Percentiles rank a stretch among this genome's conserved stretches.
Evolutionary conservation across 2,329 filamentous ascomycete genomes (phyloP).

Genomic region (Fusarium sulawesiense): DNA sequence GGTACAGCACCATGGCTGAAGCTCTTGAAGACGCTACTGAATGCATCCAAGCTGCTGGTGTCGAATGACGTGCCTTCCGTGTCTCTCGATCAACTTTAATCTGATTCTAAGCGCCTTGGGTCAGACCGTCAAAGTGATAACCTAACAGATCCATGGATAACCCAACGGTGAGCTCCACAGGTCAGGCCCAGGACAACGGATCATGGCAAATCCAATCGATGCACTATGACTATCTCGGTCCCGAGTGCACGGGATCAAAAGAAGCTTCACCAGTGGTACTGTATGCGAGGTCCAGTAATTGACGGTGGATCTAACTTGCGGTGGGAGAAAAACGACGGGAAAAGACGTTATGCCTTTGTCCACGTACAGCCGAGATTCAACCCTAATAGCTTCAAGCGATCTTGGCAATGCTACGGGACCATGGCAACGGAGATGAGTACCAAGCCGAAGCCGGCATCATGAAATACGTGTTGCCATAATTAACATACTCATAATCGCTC

Average conservation of each 20-base stretch:
- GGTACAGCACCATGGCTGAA: conserved; percentile 26
- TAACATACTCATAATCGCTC: not conserved
- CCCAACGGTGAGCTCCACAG: conserved; percentile 28
- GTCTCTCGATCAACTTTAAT: conserved; percentile 25
- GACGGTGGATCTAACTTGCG: conserved; percentile 35
- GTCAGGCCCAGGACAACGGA: conserved; percentile 12
- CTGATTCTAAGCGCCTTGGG: conserved; percentile 42
- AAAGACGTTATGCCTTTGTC: conserved; percentile 21
- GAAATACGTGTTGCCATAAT: not conserved
- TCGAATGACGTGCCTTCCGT: conserved; percentile 42
- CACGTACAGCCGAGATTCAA: conserved; percentile 37
- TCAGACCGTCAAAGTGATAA: conserved; percentile 27
- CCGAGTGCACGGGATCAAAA: conserved; percentile 34
- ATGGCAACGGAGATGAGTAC: conserved; percentile 9
- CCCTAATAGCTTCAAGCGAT: conserved; percentile 25
- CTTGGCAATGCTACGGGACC: conserved; percentile 33
- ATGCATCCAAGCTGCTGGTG: conserved; percentile 37
- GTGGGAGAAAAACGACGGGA: conserved; percentile 20
- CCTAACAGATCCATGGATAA: not conserved
- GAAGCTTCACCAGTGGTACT: conserved; percentile 18
- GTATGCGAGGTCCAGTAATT: conserved; percentile 31
- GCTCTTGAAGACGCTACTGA: conserved; percentile 16
- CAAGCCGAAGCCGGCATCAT: conserved; percentile 13
- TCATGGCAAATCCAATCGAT: not conserved
- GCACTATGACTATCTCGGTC: conserved; percentile 2